phyloP scores from a whole-genome alignment of 805 yeast genomes.

The Yarrowia alimentaria region DNA sequence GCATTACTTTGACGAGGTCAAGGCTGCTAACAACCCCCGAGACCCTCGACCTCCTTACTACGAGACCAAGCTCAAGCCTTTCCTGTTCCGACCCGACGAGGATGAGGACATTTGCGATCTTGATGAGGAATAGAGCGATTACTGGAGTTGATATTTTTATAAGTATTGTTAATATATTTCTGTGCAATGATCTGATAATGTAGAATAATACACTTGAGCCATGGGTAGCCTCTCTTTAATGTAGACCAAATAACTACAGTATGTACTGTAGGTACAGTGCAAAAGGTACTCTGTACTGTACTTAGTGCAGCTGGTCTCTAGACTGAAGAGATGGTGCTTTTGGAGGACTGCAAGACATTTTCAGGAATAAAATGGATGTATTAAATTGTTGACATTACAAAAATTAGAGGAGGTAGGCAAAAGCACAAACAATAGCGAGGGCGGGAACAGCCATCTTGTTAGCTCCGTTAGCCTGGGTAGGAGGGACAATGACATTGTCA shows the following conservation, averaged over 20 bases:
- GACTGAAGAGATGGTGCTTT: no score
- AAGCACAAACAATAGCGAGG: slow-evolving; percentile 10
- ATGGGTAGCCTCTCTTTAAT: no score
- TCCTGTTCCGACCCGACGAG: slow-evolving; percentile 33
- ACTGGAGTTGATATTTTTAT: not conserved
- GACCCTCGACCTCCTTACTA: slow-evolving; percentile 57
- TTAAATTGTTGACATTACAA: not conserved
- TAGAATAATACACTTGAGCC: no score
- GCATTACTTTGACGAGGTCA: slow-evolving; percentile 64
- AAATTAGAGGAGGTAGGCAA: slow-evolving; percentile 19
- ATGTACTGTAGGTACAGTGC: no score
- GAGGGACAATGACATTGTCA: no score
- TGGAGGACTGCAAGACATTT: no score
- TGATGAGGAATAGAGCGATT: not conserved
- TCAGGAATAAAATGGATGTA: no score
- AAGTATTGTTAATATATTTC: no score
- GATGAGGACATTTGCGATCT: slow-evolving; percentile 30
- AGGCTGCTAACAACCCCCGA: slow-evolving; percentile 49
- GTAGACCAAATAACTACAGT: no score
- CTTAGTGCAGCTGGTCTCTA: no score
- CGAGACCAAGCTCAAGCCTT: slow-evolving; percentile 40
- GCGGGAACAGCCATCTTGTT: slow-evolving; percentile 25
- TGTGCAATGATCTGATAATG: no score
- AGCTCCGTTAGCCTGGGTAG: slow-evolving; percentile 21
- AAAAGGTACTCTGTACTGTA: no score